Base-by-base conservation (phyloP, 2,329 filamentous ascomycete genomes). In the Talaromyces funiculosus region DNA sequence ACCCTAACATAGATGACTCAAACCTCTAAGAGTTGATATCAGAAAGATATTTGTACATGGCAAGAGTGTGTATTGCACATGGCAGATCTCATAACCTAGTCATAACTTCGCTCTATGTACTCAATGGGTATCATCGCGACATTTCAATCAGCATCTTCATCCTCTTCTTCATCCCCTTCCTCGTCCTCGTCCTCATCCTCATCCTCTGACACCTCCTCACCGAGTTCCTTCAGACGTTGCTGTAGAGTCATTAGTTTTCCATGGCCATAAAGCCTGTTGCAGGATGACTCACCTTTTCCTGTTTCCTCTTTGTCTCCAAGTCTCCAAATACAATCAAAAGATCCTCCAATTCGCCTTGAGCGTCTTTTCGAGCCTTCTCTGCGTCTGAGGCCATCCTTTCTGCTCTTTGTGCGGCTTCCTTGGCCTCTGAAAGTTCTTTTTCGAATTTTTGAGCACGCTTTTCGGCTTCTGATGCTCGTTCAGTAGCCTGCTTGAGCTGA, bases 281-380 rank as follows among this genome's bases (percentile, higher is more conserved):
- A 18, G 33, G 16, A 3, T 10, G 7, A 71, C 81, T 65, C 75
- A 89, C 88, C 82, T 90, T 93, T 70, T 93, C 91, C 67, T 84
- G 85, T 43, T 82, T 81, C 53, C 86, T 80, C 76, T 92, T 93
- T 58, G 90, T 88, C 73, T 94, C 90, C 18, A 92, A 71, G 69
- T 94, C 90, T 14, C 85, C 86, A 73, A 92, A 90, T 4, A 94
- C 87, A 77, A 93, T 89, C 37, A 94, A 77, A 58, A 93, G 79
- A 72, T 94, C 90, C 66, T 94, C 90, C 49, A 93, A 79, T 72
- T 94, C 90, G 2, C 84, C 81, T 70, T 93, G 90, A 4, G 82
- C 81, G 1, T 82, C 76, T 63, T 85, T 81, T 59, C 83, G 85
- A 61, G 88, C 85, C 62, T 85, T 81, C 65, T 86, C 84, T 63